These are phyloP conservation scores for Histomonas meleagridis DNA, from an alignment of 208 protist species.

Conservation along the genomic window DNA sequence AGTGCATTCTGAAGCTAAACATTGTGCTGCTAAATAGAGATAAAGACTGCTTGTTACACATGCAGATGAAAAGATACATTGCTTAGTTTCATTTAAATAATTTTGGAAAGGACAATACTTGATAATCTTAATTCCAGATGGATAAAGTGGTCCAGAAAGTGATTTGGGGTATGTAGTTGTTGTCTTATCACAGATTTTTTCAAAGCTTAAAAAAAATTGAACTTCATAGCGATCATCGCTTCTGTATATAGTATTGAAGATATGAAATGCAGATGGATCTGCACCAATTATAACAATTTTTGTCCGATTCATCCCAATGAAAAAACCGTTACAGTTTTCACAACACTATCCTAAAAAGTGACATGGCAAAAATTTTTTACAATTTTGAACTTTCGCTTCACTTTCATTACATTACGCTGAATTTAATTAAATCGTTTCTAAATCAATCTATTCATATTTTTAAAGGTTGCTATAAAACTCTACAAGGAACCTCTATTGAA, in stretches of 20 bases:
- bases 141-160: background rate
- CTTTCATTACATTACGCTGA: too few relatives aligned
- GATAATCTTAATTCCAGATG: background rate
- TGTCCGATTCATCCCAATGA: background rate
- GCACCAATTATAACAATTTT: slow-evolving; percentile 12
- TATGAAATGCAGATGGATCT: background rate
- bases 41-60: background rate
- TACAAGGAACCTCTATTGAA: too few relatives aligned
- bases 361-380: too few relatives aligned
- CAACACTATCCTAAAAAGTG: too few relatives aligned
- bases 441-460: too few relatives aligned
- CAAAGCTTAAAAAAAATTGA: background rate
- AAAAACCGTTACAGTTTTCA: too few relatives aligned
- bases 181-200: too few relatives aligned
- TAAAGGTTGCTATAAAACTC: too few relatives aligned
- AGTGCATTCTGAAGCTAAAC: background rate
- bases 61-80: background rate
- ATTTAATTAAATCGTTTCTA: too few relatives aligned
- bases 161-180: background rate
- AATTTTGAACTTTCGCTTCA: too few relatives aligned
- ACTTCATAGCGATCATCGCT: background rate
- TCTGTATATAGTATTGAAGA: background rate
- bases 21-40: background rate
- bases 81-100: background rate
- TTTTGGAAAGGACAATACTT: background rate